Evolutionary conservation across 306 rosid species (phyloP).

Genomic region (Vigna hirtella): DNA sequence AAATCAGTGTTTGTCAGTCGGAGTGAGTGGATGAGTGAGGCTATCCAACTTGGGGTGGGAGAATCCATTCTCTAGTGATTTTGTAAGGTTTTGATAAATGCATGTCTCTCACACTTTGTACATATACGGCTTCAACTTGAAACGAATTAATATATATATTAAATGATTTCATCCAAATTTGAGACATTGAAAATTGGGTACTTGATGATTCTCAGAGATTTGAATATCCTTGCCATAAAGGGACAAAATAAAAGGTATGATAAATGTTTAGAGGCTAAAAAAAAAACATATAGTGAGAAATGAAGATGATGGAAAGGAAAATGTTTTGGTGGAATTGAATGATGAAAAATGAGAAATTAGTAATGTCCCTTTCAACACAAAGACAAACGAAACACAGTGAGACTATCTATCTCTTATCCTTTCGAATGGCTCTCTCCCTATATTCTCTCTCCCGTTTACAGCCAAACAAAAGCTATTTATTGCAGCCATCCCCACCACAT

Average conservation of each 20-base stretch:
- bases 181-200: background rate
- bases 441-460: slow-evolving; percentile 20
- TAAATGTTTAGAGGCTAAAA: background rate
- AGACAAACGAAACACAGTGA: slow-evolving; percentile 48
- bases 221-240: background rate
- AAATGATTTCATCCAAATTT: slow-evolving; percentile 4
- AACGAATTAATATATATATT: background rate
- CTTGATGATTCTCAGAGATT: background rate
- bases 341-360: slow-evolving; percentile 40
- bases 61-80: slow-evolving; percentile 23
- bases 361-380: slow-evolving; percentile 48
- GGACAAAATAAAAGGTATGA: background rate
- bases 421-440: slow-evolving; percentile 6
- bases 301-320: background rate
- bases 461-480: slow-evolving; percentile 1
- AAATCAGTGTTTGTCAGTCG: background rate
- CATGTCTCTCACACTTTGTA: slow-evolving; percentile 3
- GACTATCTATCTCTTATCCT: slow-evolving; percentile 39
- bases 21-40: background rate
- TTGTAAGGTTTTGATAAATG: slow-evolving; percentile 29
- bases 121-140: background rate
- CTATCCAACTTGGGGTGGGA: background rate
- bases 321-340: slow-evolving; percentile 46
- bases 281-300: background rate
- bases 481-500: slow-evolving; percentile 24